Evolutionary conservation across 176 grass and related monocot genomes (phyloP).

Genomic region (Cocos nucifera): DNA sequence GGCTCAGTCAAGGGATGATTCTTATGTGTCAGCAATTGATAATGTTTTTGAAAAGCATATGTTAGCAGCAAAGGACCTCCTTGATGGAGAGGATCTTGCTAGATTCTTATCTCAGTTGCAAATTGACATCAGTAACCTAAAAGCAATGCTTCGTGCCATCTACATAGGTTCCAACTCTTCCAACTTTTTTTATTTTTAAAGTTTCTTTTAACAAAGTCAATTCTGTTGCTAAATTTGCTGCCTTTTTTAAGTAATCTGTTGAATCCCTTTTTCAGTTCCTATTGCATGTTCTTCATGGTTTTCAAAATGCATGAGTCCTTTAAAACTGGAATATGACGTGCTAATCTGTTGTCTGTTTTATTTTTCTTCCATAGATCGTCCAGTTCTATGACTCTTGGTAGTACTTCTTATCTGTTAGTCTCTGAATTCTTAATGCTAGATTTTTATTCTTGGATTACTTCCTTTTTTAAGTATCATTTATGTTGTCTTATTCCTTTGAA

Average conservation of each 20-base stretch:
- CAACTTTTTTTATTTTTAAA: slow-evolving; percentile 7
- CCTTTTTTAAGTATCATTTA: too few relatives aligned
- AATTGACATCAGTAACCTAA: slow-evolving; percentile 69
- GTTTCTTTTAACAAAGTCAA: not conserved
- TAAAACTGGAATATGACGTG: too few relatives aligned
- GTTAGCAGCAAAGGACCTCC: slow-evolving; percentile 67
- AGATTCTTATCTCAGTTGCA: slow-evolving; percentile 79
- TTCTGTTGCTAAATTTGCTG: not conserved
- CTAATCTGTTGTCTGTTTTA: too few relatives aligned
- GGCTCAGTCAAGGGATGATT: slow-evolving; percentile 85
- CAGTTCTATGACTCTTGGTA: too few relatives aligned
- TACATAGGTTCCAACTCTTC: slow-evolving; percentile 54
- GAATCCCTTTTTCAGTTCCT: too few relatives aligned
- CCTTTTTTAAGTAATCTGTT: not conserved
- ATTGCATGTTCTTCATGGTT: too few relatives aligned
- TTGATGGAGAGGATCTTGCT: slow-evolving; percentile 83
- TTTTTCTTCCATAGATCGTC: too few relatives aligned
- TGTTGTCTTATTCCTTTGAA: too few relatives aligned
- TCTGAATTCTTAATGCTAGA: too few relatives aligned
- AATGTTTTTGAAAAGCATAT: slow-evolving; percentile 87
- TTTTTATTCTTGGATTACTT: too few relatives aligned
- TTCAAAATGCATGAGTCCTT: too few relatives aligned
- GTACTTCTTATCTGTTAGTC: too few relatives aligned
- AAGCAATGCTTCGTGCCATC: slow-evolving; percentile 91
- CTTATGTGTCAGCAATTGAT: slow-evolving; percentile 52